phyloP scores from a whole-genome alignment of 257 asterid species.

The Solanum medicagineum region DNA sequence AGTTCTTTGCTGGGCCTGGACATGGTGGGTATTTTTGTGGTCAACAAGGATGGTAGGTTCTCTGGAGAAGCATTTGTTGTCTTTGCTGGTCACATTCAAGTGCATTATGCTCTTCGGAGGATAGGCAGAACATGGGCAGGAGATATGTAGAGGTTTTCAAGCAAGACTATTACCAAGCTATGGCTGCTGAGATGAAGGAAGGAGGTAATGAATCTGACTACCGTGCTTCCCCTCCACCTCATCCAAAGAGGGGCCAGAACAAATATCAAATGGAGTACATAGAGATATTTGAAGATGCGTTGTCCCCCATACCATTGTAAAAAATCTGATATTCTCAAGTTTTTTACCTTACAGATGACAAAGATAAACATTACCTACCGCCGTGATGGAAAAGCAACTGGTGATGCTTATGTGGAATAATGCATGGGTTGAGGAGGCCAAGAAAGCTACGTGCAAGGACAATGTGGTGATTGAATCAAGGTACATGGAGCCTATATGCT shows the following conservation, averaged over 20 bases:
- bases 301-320: conserved; percentile 67
- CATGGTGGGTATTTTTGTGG: conserved; percentile 72
- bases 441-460: conserved; percentile 76
- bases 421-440: conserved; percentile 63
- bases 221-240: no score
- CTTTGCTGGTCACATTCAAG: no score
- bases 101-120: no score
- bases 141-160: no score
- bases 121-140: no score
- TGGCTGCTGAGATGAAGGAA: no score
- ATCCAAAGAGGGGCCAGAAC: conserved; percentile 48
- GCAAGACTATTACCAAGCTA: no score
- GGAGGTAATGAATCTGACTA: no score
- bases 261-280: conserved; percentile 74
- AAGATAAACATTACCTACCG: conserved; percentile 54
- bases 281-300: conserved; percentile 61
- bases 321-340: conserved; percentile 53
- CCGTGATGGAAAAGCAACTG: conserved; percentile 84
- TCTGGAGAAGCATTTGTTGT: background rate
- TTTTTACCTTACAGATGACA: conserved; percentile 54
- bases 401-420: conserved; percentile 82
- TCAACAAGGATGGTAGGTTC: conserved; percentile 62
- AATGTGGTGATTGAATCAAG: conserved; percentile 75
- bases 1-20: conserved; percentile 86
- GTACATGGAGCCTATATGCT: conserved; percentile 83